Base-by-base conservation (phyloP, 2,329 filamentous ascomycete species). In the Teratosphaeriaceae sp. region DNA sequence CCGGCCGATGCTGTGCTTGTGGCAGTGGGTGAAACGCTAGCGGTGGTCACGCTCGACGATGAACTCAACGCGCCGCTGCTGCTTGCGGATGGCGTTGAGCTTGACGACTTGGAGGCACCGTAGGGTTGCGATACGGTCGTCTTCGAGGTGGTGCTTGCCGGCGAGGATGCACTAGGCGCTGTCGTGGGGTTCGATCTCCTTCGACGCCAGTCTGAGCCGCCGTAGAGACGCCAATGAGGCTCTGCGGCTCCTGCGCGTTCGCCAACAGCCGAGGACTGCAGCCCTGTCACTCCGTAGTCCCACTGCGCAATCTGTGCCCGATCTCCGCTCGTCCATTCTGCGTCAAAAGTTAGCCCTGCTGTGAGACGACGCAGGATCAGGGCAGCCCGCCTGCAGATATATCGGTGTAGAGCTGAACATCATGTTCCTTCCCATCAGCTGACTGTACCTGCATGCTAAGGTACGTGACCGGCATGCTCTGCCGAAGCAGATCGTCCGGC, bases 261-360 rank as follows among this genome's bases (percentile, higher is more conserved):
- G 24, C 24, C 8, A 8, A 27, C 8, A 27, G 24, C 8, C 8
- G 8, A 8, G 8, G 24, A 27, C 8, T 7, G 5, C 49, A 31
- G 44, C 19, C 56, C 55, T 21, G 53, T 51, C 5, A 50, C 59
- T n/a, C 59, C 72, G 46, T 75, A 76, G 35, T 80, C 73, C 84
- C 84, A 88, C 51, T 80, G 62, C 29, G 81, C 75, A 26, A 74
- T 56, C 3, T 75, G 65, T 21, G 52, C 63, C 5, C 66, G 63
- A 54, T 87, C 76, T 18, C 82, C 81, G 12, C 82, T 82, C 3
- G 78, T 75, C 79, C 82, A 88, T 71, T 89, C 84, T 86, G 8
- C 7, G 44, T 23, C 29, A 31, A 41, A 26, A 24, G 24, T 26
- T 45, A 22, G 16, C n/a, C 16, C 18, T 52, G 22, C 27, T 16